A percentile compares a stretch with the other conserved stretches of the same genome.
Conservation (phyloP, 352 stramenopile genomes). For the Globisporangium spiculum region DNA sequence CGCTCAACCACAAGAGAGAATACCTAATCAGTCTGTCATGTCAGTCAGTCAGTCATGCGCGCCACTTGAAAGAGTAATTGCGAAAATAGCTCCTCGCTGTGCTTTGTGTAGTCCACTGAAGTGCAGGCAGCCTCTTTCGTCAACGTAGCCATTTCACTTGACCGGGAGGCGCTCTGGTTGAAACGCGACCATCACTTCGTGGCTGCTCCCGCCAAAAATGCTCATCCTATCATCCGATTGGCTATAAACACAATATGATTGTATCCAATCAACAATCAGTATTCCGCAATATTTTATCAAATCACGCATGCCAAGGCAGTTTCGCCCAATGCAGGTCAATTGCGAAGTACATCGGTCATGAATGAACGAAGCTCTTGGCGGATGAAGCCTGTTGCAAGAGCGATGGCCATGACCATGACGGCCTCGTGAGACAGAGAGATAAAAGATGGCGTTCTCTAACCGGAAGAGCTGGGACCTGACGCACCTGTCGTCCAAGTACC, state of each 20-base stretch:
- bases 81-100: background rate
- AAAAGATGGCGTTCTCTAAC: conserved; percentile 1
- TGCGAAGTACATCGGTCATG: background rate
- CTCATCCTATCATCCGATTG: background rate
- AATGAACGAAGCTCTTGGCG: background rate
- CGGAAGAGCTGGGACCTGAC: conserved; percentile 44
- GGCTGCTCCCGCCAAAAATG: background rate
- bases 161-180: background rate
- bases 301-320: background rate
- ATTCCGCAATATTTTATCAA: background rate
- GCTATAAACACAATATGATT: background rate
- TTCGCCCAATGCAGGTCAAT: background rate
- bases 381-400: background rate
- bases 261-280: background rate
- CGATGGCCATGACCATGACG: background rate
- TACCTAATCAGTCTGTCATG: no score
- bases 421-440: background rate
- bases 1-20: no score
- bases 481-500: conserved; percentile 64
- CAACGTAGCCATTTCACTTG: background rate
- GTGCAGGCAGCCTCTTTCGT: background rate
- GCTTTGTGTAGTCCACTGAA: background rate
- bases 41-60: background rate
- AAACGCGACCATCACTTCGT: background rate
- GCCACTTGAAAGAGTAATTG: background rate